These are phyloP conservation scores for Candida stauntonica DNA, from an alignment of 805 yeast genomes.

Conservation along the genomic window DNA sequence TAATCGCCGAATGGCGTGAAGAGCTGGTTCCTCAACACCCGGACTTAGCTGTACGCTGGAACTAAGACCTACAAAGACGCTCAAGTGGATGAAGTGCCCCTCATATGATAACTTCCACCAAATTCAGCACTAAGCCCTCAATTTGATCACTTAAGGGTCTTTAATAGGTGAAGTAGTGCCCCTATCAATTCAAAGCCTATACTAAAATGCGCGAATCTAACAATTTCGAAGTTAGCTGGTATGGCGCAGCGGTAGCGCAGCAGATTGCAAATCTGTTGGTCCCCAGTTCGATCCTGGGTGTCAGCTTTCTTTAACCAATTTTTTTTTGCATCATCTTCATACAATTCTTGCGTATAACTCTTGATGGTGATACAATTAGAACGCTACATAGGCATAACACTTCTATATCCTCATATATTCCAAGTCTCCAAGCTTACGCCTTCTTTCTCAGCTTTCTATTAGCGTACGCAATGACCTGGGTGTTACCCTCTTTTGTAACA, in stretches of 20 bases:
- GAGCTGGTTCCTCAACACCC: too few relatives aligned
- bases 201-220: background rate
- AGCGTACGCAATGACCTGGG: slow-evolving; percentile 89
- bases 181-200: background rate
- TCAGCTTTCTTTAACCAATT: slow-evolving; percentile 1
- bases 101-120: too few relatives aligned
- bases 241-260: slow-evolving; percentile 99
- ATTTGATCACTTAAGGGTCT: too few relatives aligned
- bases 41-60: too few relatives aligned
- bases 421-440: too few relatives aligned
- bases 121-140: too few relatives aligned
- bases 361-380: too few relatives aligned
- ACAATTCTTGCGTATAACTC: background rate
- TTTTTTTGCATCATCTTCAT: background rate
- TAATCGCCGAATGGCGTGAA: too few relatives aligned
- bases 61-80: too few relatives aligned
- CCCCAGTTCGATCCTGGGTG: slow-evolving; percentile 87
- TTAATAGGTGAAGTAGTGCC: too few relatives aligned
- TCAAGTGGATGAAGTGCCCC: too few relatives aligned
- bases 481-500: slow-evolving; percentile 81
- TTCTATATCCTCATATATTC: background rate
- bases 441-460: slow-evolving; percentile 47
- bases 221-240: slow-evolving; percentile 3
- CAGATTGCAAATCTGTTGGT: slow-evolving; percentile 99
- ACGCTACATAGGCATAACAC: background rate